phyloP scores from a whole-genome alignment of 164 flowering plant species.

The Stephania yunnanensis region DNA sequence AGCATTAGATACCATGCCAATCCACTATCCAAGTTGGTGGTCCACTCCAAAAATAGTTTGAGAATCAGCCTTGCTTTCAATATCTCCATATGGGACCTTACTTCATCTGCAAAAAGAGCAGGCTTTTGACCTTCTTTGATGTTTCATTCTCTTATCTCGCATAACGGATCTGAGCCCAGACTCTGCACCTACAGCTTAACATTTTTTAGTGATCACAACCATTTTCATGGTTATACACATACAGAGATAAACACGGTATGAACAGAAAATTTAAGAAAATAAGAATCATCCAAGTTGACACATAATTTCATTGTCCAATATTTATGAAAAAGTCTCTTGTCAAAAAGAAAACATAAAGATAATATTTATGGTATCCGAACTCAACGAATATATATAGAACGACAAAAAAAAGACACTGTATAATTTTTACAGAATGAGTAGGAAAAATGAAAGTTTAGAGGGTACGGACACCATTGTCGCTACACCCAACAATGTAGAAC shows the following conservation, averaged over 20 bases:
- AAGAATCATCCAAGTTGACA: background rate
- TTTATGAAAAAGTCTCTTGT: background rate
- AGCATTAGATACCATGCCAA: conserved; percentile 3
- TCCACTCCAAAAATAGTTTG: background rate
- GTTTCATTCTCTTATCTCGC: too few relatives aligned
- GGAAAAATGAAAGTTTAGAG: too few relatives aligned
- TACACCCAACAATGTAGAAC: background rate
- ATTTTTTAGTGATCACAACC: too few relatives aligned
- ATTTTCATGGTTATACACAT: too few relatives aligned
- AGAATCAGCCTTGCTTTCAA: background rate
- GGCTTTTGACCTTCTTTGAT: background rate
- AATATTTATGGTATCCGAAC: background rate
- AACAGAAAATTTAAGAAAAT: background rate
- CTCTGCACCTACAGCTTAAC: background rate
- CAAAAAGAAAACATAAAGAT: background rate
- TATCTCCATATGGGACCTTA: background rate
- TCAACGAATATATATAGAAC: background rate
- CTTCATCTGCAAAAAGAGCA: background rate
- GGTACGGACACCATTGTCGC: background rate
- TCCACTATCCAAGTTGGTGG: conserved; percentile 1
- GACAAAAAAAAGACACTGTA: background rate
- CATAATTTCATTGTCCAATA: background rate
- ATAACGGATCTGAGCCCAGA: background rate
- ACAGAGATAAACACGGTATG: too few relatives aligned
- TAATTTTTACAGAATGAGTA: conserved; percentile 2